Conservation (phyloP, 1,284 basidiomycete species). For the Amylostereum areolatum region DNA sequence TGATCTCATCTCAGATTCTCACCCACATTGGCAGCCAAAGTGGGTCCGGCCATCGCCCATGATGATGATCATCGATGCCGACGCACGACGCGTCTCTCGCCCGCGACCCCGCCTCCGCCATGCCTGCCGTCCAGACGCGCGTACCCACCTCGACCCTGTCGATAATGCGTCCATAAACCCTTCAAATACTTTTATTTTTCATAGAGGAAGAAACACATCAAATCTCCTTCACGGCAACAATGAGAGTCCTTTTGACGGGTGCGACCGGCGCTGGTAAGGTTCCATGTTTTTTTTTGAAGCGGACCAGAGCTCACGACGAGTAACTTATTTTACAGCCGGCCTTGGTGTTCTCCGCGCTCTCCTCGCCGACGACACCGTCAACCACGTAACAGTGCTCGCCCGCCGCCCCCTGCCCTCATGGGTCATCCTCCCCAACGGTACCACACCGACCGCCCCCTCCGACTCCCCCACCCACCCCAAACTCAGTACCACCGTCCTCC, state of each 20-base stretch:
- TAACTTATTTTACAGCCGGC: conserved; percentile 21
- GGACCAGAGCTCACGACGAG: not conserved
- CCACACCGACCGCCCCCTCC: conserved; percentile 6
- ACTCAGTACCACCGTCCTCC: conserved; percentile 23
- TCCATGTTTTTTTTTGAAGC: not conserved
- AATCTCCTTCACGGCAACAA: too few species aligned
- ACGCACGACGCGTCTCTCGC: too few species aligned
- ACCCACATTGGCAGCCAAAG: too few species aligned
- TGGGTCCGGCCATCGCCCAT: too few species aligned
- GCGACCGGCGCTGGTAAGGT: not conserved
- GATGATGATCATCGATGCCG: too few species aligned
- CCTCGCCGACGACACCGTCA: conserved; percentile 24
- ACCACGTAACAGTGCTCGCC: conserved; percentile 28
- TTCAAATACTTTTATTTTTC: too few species aligned
- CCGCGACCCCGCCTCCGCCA: too few species aligned
- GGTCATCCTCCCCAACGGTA: conserved; percentile 24
- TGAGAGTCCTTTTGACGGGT: not conserved
- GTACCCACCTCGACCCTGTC: too few species aligned
- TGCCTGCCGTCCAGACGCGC: too few species aligned
- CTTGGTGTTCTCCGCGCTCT: conserved; percentile 31
- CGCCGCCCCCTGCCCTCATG: conserved; percentile 28
- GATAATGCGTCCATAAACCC: too few species aligned
- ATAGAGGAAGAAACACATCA: too few species aligned
- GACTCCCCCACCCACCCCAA: conserved; percentile 12
- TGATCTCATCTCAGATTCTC: too few species aligned